phyloP scores from a whole-genome alignment of 164 flowering plant genomes.

The Liquidambar formosana region DNA sequence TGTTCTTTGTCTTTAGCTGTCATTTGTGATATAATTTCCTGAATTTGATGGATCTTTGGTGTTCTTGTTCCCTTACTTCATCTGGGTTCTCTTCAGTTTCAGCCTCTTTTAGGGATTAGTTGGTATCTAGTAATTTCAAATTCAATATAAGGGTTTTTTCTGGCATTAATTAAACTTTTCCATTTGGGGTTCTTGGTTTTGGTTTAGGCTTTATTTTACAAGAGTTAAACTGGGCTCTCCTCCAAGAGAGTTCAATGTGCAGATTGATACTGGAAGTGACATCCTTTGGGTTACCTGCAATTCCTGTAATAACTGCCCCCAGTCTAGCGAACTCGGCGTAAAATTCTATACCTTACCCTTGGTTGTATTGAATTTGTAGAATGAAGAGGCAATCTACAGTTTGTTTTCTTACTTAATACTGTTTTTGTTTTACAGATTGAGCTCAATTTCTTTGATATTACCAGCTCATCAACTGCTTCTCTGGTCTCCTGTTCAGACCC shows the following conservation, averaged over 20 bases:
- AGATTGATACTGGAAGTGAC: conserved; percentile 78
- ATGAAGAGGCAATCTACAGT: neutral
- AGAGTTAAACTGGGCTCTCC: conserved; percentile 68
- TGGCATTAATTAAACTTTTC: neutral
- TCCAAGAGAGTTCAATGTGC: conserved; percentile 60
- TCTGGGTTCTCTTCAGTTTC: neutral
- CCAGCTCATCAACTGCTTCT: conserved; percentile 48
- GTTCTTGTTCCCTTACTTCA: neutral
- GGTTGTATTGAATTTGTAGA: neutral
- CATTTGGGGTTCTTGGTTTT: neutral
- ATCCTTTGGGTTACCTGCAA: conserved; percentile 63
- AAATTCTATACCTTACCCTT: conserved; percentile 4
- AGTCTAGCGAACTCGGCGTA: conserved; percentile 64
- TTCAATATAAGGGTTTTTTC: neutral
- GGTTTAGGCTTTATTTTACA: conserved; percentile 55
- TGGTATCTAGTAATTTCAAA: neutral
- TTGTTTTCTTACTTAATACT: neutral
- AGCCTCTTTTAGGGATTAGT: neutral
- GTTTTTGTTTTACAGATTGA: conserved; percentile 39
- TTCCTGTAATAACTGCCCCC: conserved; percentile 60
- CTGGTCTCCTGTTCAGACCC: conserved; percentile 54
- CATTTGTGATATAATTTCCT: neutral
- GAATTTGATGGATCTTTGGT: neutral
- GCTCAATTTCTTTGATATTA: conserved; percentile 49
- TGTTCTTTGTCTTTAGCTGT: neutral